These are phyloP conservation scores for Aspergillus ustus DNA, from an alignment of 2,329 filamentous ascomycete species.

Conservation along the genomic window DNA sequence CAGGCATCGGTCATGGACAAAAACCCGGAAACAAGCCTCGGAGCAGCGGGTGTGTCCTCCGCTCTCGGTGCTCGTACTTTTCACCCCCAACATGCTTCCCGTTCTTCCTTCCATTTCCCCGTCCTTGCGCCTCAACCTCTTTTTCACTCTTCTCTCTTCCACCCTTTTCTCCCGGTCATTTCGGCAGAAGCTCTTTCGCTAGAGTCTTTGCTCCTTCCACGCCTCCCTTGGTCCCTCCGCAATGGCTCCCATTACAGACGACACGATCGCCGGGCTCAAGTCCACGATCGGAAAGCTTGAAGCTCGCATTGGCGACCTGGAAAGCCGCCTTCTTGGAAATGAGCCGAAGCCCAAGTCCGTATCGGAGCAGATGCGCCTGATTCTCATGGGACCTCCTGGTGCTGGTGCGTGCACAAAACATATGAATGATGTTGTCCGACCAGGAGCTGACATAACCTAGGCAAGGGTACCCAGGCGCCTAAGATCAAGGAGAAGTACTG, in stretches of 20 bases:
- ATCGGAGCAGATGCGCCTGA: constrained; percentile 81
- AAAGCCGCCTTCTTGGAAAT: constrained; percentile 69
- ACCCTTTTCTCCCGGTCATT: constrained; percentile 23
- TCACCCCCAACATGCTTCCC: constrained; percentile 27
- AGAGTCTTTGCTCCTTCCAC: constrained; percentile 25
- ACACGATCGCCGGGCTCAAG: constrained; percentile 79
- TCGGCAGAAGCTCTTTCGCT: constrained; percentile 22
- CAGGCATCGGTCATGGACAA: background rate
- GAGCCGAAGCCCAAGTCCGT: constrained; percentile 55
- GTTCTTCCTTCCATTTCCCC: constrained; percentile 35
- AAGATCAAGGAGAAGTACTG: constrained; percentile 98
- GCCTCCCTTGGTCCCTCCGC: constrained; percentile 37
- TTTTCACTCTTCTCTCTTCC: constrained; percentile 26
- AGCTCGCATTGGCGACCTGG: constrained; percentile 81
- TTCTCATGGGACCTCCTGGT: constrained; percentile 95
- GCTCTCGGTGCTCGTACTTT: constrained; percentile 27
- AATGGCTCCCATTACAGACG: constrained; percentile 89
- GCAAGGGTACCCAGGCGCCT: constrained; percentile 98
- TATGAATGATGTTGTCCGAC: constrained; percentile 13
- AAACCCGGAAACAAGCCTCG: constrained; percentile 36
- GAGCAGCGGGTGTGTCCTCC: constrained; percentile 31
- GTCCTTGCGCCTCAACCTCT: constrained; percentile 23
- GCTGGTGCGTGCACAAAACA: constrained; percentile 68
- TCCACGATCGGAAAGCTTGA: constrained; percentile 83
- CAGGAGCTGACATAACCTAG: constrained; percentile 53